phyloP scores from a whole-genome alignment of 2,329 filamentous ascomycete species.

The Penicillium sp. region DNA sequence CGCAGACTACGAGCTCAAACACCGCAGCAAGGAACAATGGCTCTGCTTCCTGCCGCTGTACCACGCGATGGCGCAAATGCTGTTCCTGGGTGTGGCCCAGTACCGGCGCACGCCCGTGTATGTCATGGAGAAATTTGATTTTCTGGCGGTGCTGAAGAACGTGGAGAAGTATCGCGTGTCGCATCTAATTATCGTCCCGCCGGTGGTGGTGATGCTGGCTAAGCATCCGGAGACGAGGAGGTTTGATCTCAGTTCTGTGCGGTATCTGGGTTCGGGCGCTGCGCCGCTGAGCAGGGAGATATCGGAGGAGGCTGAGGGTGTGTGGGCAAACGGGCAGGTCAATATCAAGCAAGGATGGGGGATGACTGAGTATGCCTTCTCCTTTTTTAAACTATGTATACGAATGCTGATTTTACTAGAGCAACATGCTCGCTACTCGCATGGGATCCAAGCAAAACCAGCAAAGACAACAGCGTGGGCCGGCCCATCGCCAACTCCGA shows the following conservation, averaged over 20 bases:
- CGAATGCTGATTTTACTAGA: constrained; percentile 59
- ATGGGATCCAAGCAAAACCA: constrained; percentile 56
- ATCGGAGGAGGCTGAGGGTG: constrained; percentile 54
- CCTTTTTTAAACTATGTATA: neutral
- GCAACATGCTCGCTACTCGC: constrained; percentile 65
- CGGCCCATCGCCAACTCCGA: constrained; percentile 66
- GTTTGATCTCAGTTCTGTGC: constrained; percentile 65
- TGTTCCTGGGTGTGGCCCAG: constrained; percentile 57
- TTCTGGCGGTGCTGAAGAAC: constrained; percentile 64
- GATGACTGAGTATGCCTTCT: constrained; percentile 32
- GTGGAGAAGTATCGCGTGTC: constrained; percentile 68
- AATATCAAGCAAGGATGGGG: constrained; percentile 73
- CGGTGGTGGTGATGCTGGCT: constrained; percentile 67
- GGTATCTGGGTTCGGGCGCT: constrained; percentile 60
- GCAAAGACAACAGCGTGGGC: constrained; percentile 48
- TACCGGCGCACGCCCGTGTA: constrained; percentile 64
- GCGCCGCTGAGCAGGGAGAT: constrained; percentile 59
- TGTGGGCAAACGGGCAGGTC: constrained; percentile 50
- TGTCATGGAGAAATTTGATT: constrained; percentile 75
- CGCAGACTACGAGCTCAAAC: constrained; percentile 47
- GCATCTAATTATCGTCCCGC: constrained; percentile 64
- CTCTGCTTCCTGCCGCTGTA: constrained; percentile 75
- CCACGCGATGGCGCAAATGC: constrained; percentile 67
- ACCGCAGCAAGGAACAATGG: constrained; percentile 36
- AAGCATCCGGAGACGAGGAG: constrained; percentile 65